Conservation (phyloP, 2,329 filamentous ascomycete genomes). For the Fusarium nisikadoi region DNA sequence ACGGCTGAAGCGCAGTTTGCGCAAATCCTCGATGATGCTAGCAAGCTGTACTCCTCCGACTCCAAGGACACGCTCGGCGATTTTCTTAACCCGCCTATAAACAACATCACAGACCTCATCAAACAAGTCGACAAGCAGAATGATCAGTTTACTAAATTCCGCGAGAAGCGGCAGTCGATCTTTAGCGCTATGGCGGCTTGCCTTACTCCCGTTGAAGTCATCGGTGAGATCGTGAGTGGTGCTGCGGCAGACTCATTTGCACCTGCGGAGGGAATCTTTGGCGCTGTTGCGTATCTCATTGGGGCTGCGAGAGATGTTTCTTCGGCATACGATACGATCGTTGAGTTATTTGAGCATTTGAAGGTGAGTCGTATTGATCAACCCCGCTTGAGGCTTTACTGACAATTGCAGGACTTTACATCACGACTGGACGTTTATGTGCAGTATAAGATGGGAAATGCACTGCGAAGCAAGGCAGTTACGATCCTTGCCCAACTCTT, state of each 20-base stretch:
- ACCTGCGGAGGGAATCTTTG: slow-evolving; percentile 55
- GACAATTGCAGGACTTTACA: slow-evolving; percentile 53
- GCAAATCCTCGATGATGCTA: slow-evolving; percentile 50
- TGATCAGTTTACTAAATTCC: slow-evolving; percentile 51
- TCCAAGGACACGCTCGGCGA: slow-evolving; percentile 46
- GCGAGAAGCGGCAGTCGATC: slow-evolving; percentile 48
- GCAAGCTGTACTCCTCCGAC: slow-evolving; percentile 46
- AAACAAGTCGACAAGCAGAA: slow-evolving; percentile 50
- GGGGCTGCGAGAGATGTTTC: slow-evolving; percentile 58
- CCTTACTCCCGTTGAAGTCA: slow-evolving; percentile 52
- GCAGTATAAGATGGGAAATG: slow-evolving; percentile 50
- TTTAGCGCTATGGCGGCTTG: slow-evolving; percentile 49
- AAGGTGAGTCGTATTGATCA: slow-evolving; percentile 42
- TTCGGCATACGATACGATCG: slow-evolving; percentile 56
- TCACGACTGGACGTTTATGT: slow-evolving; percentile 55
- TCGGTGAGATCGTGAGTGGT: slow-evolving; percentile 53
- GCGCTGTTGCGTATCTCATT: slow-evolving; percentile 56
- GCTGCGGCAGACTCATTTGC: slow-evolving; percentile 53
- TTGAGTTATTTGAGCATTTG: slow-evolving; percentile 56
- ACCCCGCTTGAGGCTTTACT: slow-evolving; percentile 26
- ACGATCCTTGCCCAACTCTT: slow-evolving; percentile 57
- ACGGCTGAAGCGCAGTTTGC: slow-evolving; percentile 40
- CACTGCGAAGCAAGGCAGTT: slow-evolving; percentile 54
- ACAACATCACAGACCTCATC: slow-evolving; percentile 47
- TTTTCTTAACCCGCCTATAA: slow-evolving; percentile 49